Base-by-base conservation (phyloP, 1,284 basidiomycete species). In the Takashimella koratensis region DNA sequence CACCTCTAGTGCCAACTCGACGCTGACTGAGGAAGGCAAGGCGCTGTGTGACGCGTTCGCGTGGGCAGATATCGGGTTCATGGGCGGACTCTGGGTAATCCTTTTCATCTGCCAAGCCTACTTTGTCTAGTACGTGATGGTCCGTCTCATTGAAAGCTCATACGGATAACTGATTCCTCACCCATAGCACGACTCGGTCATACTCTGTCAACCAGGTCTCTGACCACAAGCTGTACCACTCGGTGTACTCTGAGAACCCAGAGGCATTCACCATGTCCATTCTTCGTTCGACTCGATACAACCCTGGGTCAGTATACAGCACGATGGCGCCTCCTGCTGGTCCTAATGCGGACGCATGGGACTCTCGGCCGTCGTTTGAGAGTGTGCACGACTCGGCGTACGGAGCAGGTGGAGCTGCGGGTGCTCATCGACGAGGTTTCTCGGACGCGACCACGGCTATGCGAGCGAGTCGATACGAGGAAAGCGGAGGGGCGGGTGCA, bases 11-110 rank as follows among this genome's bases (percentile, higher is more conserved):
- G 56, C 57, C 8, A 64, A 57, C 22, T 47, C 59, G 22, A 68
- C 66, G 19, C 59, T 71, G 6, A 50, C 49, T 10, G 57, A 63
- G 21, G 83, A 87, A 72, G 85, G 82, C 6, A 73, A 84, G 45
- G 84, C 81, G 1, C 78, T 95, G 16, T 95, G 92, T 76, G 80
- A 86, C 48, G 86, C 93, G 51, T 92, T 95, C 68, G 80, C 90
- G 5, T 95, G 90, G 90, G 87, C 89, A 4, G 87, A 89, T 67
- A 78, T 95, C n/a, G 92, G 92, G 36, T 77, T 95, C 58, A 93
- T 95, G 90, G 87, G 81, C 20, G 88, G 83, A 3, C 77, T 93
- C 19, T 95, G 90, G 88, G 73, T 87, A 5, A 68, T 93, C 11
- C 79, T 95, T 25, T 83, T 82, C 21, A 77, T 87, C 51, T 78